A percentile compares a stretch with the other conserved stretches of the same genome.
phyloP scores from a whole-genome alignment of 306 rosid species.

The Prunus campanulata region DNA sequence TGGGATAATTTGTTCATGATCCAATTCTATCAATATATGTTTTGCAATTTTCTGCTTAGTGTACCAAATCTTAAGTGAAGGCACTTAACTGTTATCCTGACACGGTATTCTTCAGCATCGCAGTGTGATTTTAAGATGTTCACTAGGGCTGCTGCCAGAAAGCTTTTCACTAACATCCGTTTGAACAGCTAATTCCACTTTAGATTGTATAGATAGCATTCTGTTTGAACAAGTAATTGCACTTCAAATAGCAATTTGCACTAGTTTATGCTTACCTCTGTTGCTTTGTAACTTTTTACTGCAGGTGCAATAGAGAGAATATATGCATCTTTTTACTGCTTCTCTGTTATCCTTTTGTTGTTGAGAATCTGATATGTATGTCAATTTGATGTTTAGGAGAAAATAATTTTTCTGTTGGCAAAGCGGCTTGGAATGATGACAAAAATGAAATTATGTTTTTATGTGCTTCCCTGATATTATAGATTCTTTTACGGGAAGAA shows the following conservation, averaged over 20 bases:
- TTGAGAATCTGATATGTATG: not conserved
- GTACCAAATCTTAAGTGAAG: slow-evolving; percentile 5
- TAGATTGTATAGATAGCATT: not conserved
- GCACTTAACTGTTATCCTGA: slow-evolving; percentile 20
- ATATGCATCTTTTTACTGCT: not conserved
- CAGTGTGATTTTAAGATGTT: slow-evolving; percentile 99
- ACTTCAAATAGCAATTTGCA: not conserved
- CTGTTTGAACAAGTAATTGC: not conserved
- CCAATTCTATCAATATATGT: no score
- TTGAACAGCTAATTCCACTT: slow-evolving; percentile 57
- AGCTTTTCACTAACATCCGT: slow-evolving; percentile 79
- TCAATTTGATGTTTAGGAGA: not conserved
- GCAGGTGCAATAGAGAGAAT: no score
- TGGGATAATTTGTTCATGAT: no score
- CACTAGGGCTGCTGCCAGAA: slow-evolving; percentile 90
- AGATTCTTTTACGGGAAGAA: no score
- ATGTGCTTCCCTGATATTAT: no score
- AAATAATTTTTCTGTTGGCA: not conserved
- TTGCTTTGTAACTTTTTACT: not conserved
- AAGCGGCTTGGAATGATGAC: not conserved
- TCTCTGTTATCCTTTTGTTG: not conserved
- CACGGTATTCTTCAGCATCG: slow-evolving; percentile 22
- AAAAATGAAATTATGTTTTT: no score
- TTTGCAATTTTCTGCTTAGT: not conserved
- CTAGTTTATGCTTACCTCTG: not conserved